Conservation (phyloP, 2,329 filamentous ascomycete species). For the Neurospora sp. region DNA sequence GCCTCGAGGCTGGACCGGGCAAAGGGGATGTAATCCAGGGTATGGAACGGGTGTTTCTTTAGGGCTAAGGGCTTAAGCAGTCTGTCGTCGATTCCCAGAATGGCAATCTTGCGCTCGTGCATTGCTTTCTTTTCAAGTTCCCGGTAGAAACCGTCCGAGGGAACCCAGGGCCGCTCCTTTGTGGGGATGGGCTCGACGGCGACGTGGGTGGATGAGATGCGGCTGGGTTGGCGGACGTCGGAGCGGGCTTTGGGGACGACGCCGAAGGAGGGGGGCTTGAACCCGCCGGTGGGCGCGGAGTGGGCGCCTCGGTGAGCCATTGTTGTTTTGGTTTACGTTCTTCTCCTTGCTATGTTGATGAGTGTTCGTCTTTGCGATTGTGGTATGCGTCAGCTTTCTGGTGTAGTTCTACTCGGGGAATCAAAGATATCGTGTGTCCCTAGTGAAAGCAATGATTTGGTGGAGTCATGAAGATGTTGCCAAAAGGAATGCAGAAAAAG, state of each 20-base stretch:
- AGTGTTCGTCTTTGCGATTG: background rate
- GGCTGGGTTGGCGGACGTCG: background rate
- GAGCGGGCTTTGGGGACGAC: background rate
- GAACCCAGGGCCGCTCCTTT: background rate
- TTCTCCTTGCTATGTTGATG: background rate
- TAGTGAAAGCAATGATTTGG: background rate
- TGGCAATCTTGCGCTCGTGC: background rate
- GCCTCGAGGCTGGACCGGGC: background rate
- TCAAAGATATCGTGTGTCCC: background rate
- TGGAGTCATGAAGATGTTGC: background rate
- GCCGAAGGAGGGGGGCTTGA: background rate
- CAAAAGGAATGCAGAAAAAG: background rate
- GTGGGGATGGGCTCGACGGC: background rate
- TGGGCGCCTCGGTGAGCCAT: background rate
- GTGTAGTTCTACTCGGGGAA: background rate
- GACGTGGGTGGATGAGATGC: background rate
- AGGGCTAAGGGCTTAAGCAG: background rate
- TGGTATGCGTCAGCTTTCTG: background rate
- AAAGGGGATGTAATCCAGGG: background rate
- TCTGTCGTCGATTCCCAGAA: constrained; percentile 7
- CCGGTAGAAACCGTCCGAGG: constrained; percentile 1
- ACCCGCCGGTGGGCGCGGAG: background rate
- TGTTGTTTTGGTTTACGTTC: background rate
- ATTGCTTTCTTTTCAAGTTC: background rate
- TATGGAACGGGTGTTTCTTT: background rate